phyloP scores from a whole-genome alignment of 2,329 filamentous ascomycete genomes.

The Botrytis fabae region DNA sequence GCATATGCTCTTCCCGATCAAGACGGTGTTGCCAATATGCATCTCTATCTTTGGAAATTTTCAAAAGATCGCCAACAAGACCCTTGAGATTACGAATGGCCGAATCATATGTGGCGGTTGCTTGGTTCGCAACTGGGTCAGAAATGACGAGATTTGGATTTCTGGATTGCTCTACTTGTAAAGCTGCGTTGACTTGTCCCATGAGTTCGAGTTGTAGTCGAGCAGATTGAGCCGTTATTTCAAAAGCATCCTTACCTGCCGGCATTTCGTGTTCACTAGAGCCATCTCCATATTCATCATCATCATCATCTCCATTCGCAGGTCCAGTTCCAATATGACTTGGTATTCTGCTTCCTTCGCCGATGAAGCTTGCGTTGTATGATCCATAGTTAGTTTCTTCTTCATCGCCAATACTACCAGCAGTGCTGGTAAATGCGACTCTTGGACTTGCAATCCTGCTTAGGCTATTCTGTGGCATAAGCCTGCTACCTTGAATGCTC shows the following conservation, averaged over 20 bases:
- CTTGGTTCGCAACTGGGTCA: constrained; percentile 74
- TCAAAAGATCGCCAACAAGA: constrained; percentile 80
- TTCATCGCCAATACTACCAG: constrained; percentile 51
- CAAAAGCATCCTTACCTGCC: constrained; percentile 87
- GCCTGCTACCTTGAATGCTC: constrained; percentile 44
- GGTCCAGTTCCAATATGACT: constrained; percentile 31
- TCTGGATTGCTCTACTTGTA: constrained; percentile 68
- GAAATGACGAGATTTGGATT: constrained; percentile 73
- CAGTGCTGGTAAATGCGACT: constrained; percentile 38
- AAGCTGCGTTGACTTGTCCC: constrained; percentile 77
- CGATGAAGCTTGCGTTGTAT: constrained; percentile 56
- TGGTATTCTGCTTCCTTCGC: constrained; percentile 39
- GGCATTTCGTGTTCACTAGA: constrained; percentile 75
- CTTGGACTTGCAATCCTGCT: constrained; percentile 34
- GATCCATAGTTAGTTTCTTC: constrained; percentile 53
- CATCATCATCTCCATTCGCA: constrained; percentile 62
- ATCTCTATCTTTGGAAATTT: constrained; percentile 91
- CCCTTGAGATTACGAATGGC: constrained; percentile 85
- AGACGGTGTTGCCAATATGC: constrained; percentile 96
- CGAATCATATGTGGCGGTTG: constrained; percentile 81
- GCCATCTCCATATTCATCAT: constrained; percentile 79
- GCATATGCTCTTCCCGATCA: constrained; percentile 86
- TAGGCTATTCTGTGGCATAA: constrained; percentile 33
- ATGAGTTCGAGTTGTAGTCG: constrained; percentile 91
- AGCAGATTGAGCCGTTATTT: constrained; percentile 94